Evolutionary conservation across 106 monocot species (phyloP), one percentile per base, ranked within the genome.

Genomic region (Dendrobium officinale): DNA sequence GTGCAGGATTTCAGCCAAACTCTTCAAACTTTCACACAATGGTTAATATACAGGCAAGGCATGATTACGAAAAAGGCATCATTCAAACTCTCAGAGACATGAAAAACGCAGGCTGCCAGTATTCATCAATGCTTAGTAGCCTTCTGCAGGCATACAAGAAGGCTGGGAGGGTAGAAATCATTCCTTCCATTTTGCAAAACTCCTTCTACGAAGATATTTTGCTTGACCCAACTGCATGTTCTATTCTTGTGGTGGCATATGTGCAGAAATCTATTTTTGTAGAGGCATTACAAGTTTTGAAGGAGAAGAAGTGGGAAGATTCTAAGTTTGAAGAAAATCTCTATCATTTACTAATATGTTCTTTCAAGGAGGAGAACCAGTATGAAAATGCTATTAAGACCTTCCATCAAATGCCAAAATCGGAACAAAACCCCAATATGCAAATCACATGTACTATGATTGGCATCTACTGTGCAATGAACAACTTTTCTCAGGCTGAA

Each of bases 11-110:
- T 85, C 78, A 40, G 66, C 95, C 98, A 49, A 95, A 56, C 78
- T 93, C 98, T 43, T 91, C 98, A 42, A 99, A 99, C 81, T 99
- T 93, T 33, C 94, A 88, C 84, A 99, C 98, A 11, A 91, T 99
- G 86, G 87, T 95, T n/a, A 99, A 95, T 72, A 83, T 99, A 77
- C 89, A 91, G 67, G 95, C 98, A 3, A 92, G 88, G 81, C 89
- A 91, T 86, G 80, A 77, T 17, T 95, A 99, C 70, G 81, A 86
- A 20, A 73, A 77, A 78, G 91, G 86, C 79, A 77, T 84, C 19
- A 49, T 84, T 81, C 81, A 87, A 83, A 99, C 85, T 73, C 80
- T 99, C 9, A 59, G 64, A 55, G 98, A 99, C 64, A 99, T 99
- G 98, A 84, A 81, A 73, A 55, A 6, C 11, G 48, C 80, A 33